Base-by-base conservation (phyloP, 2,329 filamentous ascomycete species). In the Penicillium sp. region DNA sequence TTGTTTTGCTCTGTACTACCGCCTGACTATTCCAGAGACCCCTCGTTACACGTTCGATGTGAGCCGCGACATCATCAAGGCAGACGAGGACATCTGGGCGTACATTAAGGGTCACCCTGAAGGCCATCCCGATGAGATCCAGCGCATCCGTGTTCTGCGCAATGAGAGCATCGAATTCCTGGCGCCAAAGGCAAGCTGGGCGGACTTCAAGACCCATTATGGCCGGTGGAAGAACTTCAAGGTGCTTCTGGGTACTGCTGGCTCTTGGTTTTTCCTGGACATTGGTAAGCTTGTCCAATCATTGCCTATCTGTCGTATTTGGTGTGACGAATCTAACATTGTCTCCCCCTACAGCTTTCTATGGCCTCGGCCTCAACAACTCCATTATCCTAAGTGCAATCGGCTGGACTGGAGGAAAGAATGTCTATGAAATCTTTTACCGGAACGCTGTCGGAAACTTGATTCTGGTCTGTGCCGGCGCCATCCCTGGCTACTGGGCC, bases 11-110 rank as follows among this genome's bases (percentile, higher is more conserved):
- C 85, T 96, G 17, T 95, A 95, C 81, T 95, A 91, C 78, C 89
- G 91, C 63, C 84, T 95, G 4, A 95, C 91, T 54, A 94, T 96
- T 65, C 91, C 91, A 25, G 91, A 96, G 78, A 94, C 91, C 37
- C 91, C 91, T 54, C 89, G 91, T 31, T 96, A 95, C 79, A 95
- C 91, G 31, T 94, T 95, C 68, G 91, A 95, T 71, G 85, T 95
- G 22, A 84, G 86, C 53, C 87, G 86, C 45, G 90, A 95, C 69
- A 83, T 91, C 41, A 85, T 90, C 68, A 88, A 91, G 79, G 91
- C 86, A 43, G 83, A 86, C 55, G 86, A 85, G 49, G 91, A 95
- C 65, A 85, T 89, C 66, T 85, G 87, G 71, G 87, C 88, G n/a
- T 95, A 94, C 76, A 85, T 91, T 55, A 79, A 79, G 35, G 89